A percentile compares a stretch with the other conserved stretches of the same genome.
Conservation (phyloP, 1,284 basidiomycete genomes). For the Rhodotorula sp. region DNA sequence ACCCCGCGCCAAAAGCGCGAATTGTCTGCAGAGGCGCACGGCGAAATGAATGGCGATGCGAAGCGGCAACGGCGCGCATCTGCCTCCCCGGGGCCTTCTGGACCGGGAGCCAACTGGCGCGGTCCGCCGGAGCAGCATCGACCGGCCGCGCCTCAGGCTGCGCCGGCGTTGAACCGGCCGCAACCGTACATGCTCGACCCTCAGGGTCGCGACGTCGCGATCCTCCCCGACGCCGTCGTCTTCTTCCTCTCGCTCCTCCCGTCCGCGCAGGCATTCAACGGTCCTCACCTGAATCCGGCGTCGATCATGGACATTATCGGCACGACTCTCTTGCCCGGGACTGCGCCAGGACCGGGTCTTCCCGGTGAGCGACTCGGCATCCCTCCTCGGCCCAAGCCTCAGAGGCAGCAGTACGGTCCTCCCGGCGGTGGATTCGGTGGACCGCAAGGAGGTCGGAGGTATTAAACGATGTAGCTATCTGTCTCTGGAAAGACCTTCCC, state of each 20-base stretch:
- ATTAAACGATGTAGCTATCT: not conserved
- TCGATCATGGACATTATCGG: conserved; percentile 39
- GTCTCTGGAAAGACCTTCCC: not conserved
- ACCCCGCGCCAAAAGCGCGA: conserved; percentile 27
- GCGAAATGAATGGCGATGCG: conserved; percentile 39
- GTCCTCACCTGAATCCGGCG: conserved; percentile 37
- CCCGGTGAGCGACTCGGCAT: conserved; percentile 39
- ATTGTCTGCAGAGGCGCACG: conserved; percentile 55
- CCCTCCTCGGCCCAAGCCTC: conserved; percentile 36
- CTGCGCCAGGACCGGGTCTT: conserved; percentile 35
- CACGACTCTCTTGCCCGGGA: conserved; percentile 35
- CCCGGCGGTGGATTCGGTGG: not conserved
- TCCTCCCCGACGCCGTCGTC: conserved; percentile 66
- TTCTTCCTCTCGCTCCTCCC: conserved; percentile 82
- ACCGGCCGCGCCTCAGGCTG: conserved; percentile 52
- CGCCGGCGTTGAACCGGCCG: conserved; percentile 46
- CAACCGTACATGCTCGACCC: conserved; percentile 39
- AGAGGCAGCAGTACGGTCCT: conserved; percentile 5
- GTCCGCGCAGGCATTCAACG: conserved; percentile 68
- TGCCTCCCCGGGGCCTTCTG: conserved; percentile 48
- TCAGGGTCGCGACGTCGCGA: conserved; percentile 30
- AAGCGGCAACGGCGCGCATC: conserved; percentile 17
- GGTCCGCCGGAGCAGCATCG: conserved; percentile 2
- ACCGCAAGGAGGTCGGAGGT: conserved; percentile 4
- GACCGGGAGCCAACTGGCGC: conserved; percentile 1